Percentiles rank a stretch among this genome's conserved stretches.
These are phyloP conservation scores for Thermomyces lanuginosus DNA, from an alignment of 2,329 filamentous ascomycete species.

Conservation along the genomic window DNA sequence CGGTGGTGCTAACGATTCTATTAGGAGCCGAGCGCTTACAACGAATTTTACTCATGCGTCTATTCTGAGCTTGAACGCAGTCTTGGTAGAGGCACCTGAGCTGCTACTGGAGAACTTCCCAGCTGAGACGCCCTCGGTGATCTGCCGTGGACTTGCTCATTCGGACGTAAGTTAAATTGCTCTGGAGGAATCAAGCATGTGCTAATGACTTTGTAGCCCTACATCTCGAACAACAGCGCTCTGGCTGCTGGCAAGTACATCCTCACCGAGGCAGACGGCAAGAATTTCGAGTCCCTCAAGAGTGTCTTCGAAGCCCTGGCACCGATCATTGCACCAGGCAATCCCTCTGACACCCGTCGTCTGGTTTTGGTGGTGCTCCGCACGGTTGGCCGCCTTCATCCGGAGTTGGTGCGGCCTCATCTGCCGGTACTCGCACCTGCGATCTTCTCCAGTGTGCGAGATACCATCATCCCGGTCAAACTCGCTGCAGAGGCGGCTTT, in stretches of 20 bases:
- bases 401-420: constrained; percentile 68
- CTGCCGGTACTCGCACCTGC: constrained; percentile 63
- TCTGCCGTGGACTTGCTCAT: constrained; percentile 63
- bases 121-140: constrained; percentile 58
- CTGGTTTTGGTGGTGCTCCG: constrained; percentile 75
- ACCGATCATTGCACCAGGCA: constrained; percentile 57
- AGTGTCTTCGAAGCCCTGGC: constrained; percentile 66
- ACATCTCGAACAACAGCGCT: constrained; percentile 74
- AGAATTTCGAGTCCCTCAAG: constrained; percentile 59
- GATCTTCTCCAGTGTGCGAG: constrained; percentile 78
- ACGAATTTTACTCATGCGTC: constrained; percentile 61
- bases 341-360: constrained; percentile 66
- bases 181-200: background rate
- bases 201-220: constrained; percentile 39
- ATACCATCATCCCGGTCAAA: constrained; percentile 87
- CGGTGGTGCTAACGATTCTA: no score
- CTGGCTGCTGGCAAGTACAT: constrained; percentile 85
- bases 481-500: constrained; percentile 89
- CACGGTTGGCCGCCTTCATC: constrained; percentile 63
- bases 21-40: constrained; percentile 60
- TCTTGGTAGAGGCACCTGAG: constrained; percentile 63
- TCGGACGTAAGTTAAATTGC: constrained; percentile 47
- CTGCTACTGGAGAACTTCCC: constrained; percentile 51
- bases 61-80: constrained; percentile 72
- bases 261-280: constrained; percentile 43